Evolutionary conservation across 202 grass and related monocot species (phyloP), one percentile per base, ranked within the genome.

Genomic region (Cymbopogon flexuosus): DNA sequence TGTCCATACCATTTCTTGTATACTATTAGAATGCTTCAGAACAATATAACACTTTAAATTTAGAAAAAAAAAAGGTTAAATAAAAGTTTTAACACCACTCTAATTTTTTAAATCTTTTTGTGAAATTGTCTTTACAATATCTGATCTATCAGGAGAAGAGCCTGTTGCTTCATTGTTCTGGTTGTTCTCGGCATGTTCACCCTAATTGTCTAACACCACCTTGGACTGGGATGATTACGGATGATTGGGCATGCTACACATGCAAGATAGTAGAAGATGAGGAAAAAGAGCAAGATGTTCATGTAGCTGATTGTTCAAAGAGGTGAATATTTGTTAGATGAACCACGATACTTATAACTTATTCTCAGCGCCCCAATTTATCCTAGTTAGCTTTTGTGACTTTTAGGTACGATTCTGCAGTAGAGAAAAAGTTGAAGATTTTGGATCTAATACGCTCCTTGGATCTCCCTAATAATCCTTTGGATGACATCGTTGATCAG

Each of bases 401-500:
- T 84, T 83, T 34, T 68, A 99, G 96, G 85, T 93, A 93, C 36
- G 87, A 93, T 58, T 36, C 73, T 29, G 87, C 96, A 79, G 72
- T 84, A 72, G 90, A 93, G 80, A 93, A 86, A 67, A 96, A 87
- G 75, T 43, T 40, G 41, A 99, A 93, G 70, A 96, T 99, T 90
- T 84, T 99, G 77, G 87, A 91, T 82, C 75, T 90, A 72, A 96
- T 99, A 58, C 89, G 90, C 65, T 93, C 92, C 41, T 90, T 99
- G 85, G 92, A 99, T 85, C 89, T 99, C 30, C 96, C 96, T 57
- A 99, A 99, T 79, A 99, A 99, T 84, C 96, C 96, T 84, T 75
- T 99, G 15, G 96, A 99, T 91, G 96, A 99, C 83, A 86, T 99
- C 78, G 87, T 99, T 80, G 96, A 99, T 93, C 92, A 96, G 96